Conservation (phyloP, 208 protist genomes). For the Leishmania tarentolae region DNA sequence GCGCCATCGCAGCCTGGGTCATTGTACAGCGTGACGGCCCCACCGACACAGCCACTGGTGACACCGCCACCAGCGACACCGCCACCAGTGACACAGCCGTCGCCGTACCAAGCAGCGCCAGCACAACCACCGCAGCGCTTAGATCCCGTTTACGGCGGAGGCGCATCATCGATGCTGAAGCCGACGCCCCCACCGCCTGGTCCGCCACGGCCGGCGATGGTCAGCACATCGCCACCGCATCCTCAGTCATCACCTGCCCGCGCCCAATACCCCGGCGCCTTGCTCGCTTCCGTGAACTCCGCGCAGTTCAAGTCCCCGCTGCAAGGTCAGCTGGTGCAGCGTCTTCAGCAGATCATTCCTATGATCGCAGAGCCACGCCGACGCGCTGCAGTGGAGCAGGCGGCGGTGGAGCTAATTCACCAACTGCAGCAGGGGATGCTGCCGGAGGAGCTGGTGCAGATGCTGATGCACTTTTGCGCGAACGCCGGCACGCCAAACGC, state of each 20-base stretch:
- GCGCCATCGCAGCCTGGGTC: slow-evolving; percentile 26
- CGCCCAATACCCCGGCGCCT: not conserved
- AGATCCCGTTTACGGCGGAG: not conserved
- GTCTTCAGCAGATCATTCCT: slow-evolving; percentile 43
- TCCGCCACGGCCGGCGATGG: not conserved
- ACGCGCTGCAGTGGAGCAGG: slow-evolving; percentile 50
- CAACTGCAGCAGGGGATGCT: slow-evolving; percentile 44
- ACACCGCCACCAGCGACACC: slow-evolving; percentile 1
- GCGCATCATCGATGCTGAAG: not conserved
- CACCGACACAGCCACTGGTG: slow-evolving; percentile 16
- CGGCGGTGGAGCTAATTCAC: slow-evolving; percentile 56
- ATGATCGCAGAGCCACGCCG: slow-evolving; percentile 43
- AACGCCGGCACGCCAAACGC: slow-evolving; percentile 38
- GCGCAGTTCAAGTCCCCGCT: slow-evolving; percentile 15
- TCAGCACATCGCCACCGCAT: slow-evolving; percentile 14
- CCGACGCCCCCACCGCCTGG: slow-evolving; percentile 1
- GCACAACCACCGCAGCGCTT: not conserved
- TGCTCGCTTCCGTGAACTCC: slow-evolving; percentile 17
- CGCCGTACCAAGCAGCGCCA: slow-evolving; percentile 3
- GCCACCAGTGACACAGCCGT: not conserved
- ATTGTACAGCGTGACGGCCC: slow-evolving; percentile 31
- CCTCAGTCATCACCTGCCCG: slow-evolving; percentile 4
- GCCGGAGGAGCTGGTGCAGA: slow-evolving; percentile 48
- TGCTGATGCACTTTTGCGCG: slow-evolving; percentile 53
- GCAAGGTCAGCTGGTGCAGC: slow-evolving; percentile 33